A percentile compares a stretch with the other conserved stretches of the same genome.
phyloP scores from a whole-genome alignment of 2,329 filamentous ascomycete genomes.

The Colletotrichum euphorbiae region DNA sequence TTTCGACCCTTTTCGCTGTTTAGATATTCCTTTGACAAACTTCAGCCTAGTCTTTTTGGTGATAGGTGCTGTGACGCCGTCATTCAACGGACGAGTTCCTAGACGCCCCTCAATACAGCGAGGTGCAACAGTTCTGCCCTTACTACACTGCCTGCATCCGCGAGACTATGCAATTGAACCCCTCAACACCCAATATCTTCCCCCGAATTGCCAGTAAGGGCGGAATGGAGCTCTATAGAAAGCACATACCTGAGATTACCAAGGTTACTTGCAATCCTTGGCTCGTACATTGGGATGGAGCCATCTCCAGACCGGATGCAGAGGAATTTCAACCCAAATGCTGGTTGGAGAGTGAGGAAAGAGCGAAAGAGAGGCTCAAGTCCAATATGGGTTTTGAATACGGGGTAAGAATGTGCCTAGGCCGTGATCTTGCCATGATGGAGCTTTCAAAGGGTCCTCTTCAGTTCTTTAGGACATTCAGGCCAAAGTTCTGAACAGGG shows the following conservation, averaged over 20 bases:
- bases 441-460: constrained; percentile 61
- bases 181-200: constrained; percentile 63
- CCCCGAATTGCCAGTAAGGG: constrained; percentile 53
- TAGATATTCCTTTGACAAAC: no score
- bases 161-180: constrained; percentile 62
- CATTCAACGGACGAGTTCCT: constrained; percentile 9
- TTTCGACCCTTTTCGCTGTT: no score
- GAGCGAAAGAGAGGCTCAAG: constrained; percentile 56
- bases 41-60: no score
- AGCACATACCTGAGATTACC: constrained; percentile 49
- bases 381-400: constrained; percentile 64
- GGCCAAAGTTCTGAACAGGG: constrained; percentile 45
- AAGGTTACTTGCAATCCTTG: constrained; percentile 55
- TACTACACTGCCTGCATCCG: constrained; percentile 64
- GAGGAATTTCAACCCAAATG: constrained; percentile 60
- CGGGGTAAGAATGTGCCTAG: constrained; percentile 60
- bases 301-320: constrained; percentile 55
- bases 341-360: constrained; percentile 56
- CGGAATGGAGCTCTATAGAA: constrained; percentile 47
- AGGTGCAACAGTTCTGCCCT: constrained; percentile 55
- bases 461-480: constrained; percentile 56
- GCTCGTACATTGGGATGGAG: constrained; percentile 55
- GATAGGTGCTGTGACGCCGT: no score
- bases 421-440: constrained; percentile 63
- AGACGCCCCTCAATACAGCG: constrained; percentile 53